Percentiles rank a stretch among this genome's conserved stretches.
These are phyloP conservation scores for Hirsutella rhossiliensis DNA, from an alignment of 2,329 filamentous ascomycete species.

Conservation along the genomic window DNA sequence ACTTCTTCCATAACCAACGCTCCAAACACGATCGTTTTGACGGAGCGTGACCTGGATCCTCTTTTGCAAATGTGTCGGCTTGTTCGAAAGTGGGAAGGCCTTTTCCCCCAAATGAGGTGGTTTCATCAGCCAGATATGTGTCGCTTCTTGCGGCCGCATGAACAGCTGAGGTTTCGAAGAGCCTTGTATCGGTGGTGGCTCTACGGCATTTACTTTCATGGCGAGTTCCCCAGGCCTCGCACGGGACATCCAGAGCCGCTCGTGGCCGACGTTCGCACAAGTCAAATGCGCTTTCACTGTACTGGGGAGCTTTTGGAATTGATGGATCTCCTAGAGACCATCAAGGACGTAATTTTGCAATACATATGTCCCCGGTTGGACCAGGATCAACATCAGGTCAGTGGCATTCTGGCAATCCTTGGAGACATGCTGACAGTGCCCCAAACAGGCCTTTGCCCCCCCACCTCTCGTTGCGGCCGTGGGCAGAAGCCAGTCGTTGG, in stretches of 20 bases:
- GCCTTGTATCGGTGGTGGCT: constrained; percentile 44
- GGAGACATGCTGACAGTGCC: constrained; percentile 2
- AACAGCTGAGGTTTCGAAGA: constrained; percentile 33
- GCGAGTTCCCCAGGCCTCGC: constrained; percentile 24
- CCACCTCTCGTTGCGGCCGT: constrained; percentile 9
- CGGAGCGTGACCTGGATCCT: constrained; percentile 18
- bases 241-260: constrained; percentile 24
- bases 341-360: constrained; percentile 30
- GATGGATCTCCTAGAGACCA: constrained; percentile 30
- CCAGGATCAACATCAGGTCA: constrained; percentile 21
- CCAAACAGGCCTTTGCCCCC: constrained; percentile 8
- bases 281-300: constrained; percentile 30
- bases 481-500: constrained; percentile 18
- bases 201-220: constrained; percentile 40
- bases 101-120: constrained; percentile 33
- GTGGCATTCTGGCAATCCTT: constrained; percentile 3
- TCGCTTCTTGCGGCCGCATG: constrained; percentile 28
- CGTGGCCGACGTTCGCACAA: constrained; percentile 27
- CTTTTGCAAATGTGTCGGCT: constrained; percentile 22
- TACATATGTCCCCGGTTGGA: constrained; percentile 34
- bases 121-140: constrained; percentile 31
- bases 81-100: constrained; percentile 25
- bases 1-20: neutral
- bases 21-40: constrained; percentile 16
- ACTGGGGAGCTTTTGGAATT: constrained; percentile 32